Evolutionary conservation across 208 protist species (phyloP).

Genomic region (Balamuthia mandrillaris): DNA sequence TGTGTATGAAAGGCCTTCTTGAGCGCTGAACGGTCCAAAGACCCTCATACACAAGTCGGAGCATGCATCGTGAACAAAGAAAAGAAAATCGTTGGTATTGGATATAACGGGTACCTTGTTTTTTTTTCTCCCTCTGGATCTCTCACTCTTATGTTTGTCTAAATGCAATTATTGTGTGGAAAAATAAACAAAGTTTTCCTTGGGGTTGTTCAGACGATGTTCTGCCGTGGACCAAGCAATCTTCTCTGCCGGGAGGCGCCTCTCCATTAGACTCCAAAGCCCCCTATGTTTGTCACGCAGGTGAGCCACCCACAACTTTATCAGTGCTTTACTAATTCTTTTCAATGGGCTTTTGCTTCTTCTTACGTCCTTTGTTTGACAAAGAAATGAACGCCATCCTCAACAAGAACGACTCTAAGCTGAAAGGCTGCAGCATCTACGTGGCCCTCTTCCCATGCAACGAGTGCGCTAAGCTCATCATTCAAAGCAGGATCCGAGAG

Average conservation of each 20-base stretch:
- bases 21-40: constrained; percentile 67
- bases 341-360: background rate
- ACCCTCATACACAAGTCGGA: constrained; percentile 67
- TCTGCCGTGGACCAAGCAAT: constrained; percentile 66
- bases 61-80: constrained; percentile 72
- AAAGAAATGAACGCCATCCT: constrained; percentile 72
- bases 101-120: constrained; percentile 67
- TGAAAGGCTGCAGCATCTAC: constrained; percentile 67
- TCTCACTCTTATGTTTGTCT: background rate
- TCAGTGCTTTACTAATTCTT: no score
- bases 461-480: constrained; percentile 77
- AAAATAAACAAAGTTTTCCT: constrained; percentile 60
- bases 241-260: background rate
- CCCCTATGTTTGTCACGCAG: constrained; percentile 72
- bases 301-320: no score
- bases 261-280: constrained; percentile 68
- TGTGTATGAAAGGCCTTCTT: constrained; percentile 7
- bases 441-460: constrained; percentile 75
- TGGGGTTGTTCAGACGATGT: constrained; percentile 67
- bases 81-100: constrained; percentile 74
- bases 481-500: constrained; percentile 67
- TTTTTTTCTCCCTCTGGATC: background rate
- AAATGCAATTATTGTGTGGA: background rate
- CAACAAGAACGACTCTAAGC: constrained; percentile 58
- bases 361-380: background rate